These are phyloP conservation scores for Biscogniauxia mediterranea DNA, from an alignment of 2,329 filamentous ascomycete species.

Conservation along the genomic window DNA sequence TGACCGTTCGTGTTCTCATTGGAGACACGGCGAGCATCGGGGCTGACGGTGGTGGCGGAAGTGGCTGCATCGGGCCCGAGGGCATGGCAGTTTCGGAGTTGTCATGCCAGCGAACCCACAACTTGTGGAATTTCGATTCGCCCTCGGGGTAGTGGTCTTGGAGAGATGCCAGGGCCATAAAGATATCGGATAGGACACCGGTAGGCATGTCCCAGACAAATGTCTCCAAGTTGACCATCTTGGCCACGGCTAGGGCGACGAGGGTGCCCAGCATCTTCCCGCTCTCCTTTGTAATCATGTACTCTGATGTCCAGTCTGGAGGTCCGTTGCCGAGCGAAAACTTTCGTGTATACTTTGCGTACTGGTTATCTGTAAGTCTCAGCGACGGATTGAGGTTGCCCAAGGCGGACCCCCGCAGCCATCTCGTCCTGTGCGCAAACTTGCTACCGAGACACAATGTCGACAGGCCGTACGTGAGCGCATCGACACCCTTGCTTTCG, in stretches of 20 bases:
- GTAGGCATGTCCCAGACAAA: constrained; percentile 92
- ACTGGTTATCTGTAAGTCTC: constrained; percentile 56
- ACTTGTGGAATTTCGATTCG: constrained; percentile 64
- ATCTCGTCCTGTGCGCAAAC: constrained; percentile 41
- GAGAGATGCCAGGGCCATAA: constrained; percentile 72
- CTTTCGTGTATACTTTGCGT: constrained; percentile 75
- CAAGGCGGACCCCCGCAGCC: constrained; percentile 29
- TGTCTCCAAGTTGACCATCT: constrained; percentile 78
- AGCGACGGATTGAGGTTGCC: constrained; percentile 20
- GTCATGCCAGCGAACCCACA: constrained; percentile 84
- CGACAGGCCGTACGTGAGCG: constrained; percentile 77
- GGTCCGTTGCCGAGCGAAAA: constrained; percentile 85
- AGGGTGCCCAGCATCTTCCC: constrained; percentile 88
- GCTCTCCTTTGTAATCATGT: constrained; percentile 77
- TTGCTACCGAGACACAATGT: constrained; percentile 70
- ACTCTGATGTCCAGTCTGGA: constrained; percentile 74
- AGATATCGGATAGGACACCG: constrained; percentile 76
- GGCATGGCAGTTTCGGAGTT: constrained; percentile 52
- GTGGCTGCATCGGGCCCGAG: constrained; percentile 28
- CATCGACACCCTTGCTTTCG: constrained; percentile 72
- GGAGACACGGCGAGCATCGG: constrained; percentile 13
- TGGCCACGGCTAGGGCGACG: constrained; percentile 73
- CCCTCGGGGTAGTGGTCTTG: constrained; percentile 59
- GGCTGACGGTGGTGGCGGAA: constrained; percentile 17
- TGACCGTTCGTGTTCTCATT: constrained; percentile 38